Conservation (phyloP, 2,329 filamentous ascomycete genomes). For the Aspergillus floridensis region DNA sequence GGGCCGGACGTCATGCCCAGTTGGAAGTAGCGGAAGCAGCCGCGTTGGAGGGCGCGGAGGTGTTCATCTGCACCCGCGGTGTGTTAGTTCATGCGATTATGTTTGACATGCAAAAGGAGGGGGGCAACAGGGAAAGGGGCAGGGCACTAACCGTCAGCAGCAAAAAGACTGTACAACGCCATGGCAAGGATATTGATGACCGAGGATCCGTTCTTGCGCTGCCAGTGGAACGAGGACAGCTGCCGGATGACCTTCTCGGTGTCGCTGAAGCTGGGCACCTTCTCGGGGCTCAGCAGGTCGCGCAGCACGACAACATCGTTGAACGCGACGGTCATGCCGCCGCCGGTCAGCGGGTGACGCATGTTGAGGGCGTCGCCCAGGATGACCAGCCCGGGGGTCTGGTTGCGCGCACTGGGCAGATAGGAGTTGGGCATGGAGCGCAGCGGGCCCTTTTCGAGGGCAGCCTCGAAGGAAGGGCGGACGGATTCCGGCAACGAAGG, state of each 20-base stretch:
- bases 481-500: conserved; percentile 71
- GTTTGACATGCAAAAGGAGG: neutral
- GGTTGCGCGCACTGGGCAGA: conserved; percentile 75
- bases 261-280: conserved; percentile 68
- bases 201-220: conserved; percentile 73
- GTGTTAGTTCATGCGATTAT: neutral
- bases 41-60: conserved; percentile 76
- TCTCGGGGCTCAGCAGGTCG: conserved; percentile 67
- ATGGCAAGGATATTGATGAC: conserved; percentile 98
- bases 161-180: conserved; percentile 87
- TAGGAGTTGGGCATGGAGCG: conserved; percentile 96
- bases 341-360: conserved; percentile 96
- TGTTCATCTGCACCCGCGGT: conserved; percentile 53
- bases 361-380: conserved; percentile 97
- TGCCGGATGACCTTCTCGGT: conserved; percentile 63
- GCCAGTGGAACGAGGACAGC: conserved; percentile 79
- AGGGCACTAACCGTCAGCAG: conserved; percentile 61
- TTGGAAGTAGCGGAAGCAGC: conserved; percentile 92
- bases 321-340: conserved; percentile 96
- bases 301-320: conserved; percentile 82
- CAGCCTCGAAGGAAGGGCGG: conserved; percentile 69
- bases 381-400: conserved; percentile 69
- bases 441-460: conserved; percentile 74
- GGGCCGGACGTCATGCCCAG: conserved; percentile 72
- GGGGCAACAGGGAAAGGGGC: neutral